Evolutionary conservation across 371 early-diverging fungal genomes (phyloP).

Genomic region (Capillidium rhysosporum): DNA sequence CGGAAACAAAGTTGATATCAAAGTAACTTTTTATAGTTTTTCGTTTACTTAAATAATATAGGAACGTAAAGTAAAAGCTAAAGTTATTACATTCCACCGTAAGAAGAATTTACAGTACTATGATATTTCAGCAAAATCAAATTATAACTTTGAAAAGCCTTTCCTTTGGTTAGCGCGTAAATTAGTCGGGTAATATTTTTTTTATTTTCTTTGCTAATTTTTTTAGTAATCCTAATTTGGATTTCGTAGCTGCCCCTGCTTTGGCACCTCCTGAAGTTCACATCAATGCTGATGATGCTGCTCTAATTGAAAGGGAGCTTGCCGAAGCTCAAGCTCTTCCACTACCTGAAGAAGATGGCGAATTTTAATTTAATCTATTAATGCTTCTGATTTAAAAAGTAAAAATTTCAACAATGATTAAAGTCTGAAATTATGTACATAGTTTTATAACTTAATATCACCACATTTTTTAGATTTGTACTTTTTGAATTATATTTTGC

Average conservation of each 20-base stretch:
- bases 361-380: slow-evolving; percentile 2
- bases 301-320: slow-evolving; percentile 61
- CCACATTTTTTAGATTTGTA: too few relatives aligned
- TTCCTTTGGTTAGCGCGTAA: slow-evolving; percentile 99
- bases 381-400: too few relatives aligned
- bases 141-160: slow-evolving; percentile 99
- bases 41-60: slow-evolving; percentile 8
- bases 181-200: slow-evolving; percentile 49
- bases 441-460: too few relatives aligned
- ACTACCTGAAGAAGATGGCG: slow-evolving; percentile 40
- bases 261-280: slow-evolving; percentile 91
- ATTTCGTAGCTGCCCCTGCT: slow-evolving; percentile 96
- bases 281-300: slow-evolving; percentile 60
- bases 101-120: slow-evolving; percentile 99
- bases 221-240: slow-evolving; percentile 70
- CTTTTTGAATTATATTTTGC: too few relatives aligned
- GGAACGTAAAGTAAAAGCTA: slow-evolving; percentile 99
- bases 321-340: slow-evolving; percentile 51
- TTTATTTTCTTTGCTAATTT: neutral
- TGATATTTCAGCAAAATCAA: slow-evolving; percentile 98
- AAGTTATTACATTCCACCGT: slow-evolving; percentile 98
- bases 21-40: slow-evolving; percentile 21
- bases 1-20: slow-evolving; percentile 99
- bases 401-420: too few relatives aligned
- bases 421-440: too few relatives aligned